Evolutionary conservation across 441 rosid genomes (phyloP).

Genomic region (Arabidopsis hybrid): DNA sequence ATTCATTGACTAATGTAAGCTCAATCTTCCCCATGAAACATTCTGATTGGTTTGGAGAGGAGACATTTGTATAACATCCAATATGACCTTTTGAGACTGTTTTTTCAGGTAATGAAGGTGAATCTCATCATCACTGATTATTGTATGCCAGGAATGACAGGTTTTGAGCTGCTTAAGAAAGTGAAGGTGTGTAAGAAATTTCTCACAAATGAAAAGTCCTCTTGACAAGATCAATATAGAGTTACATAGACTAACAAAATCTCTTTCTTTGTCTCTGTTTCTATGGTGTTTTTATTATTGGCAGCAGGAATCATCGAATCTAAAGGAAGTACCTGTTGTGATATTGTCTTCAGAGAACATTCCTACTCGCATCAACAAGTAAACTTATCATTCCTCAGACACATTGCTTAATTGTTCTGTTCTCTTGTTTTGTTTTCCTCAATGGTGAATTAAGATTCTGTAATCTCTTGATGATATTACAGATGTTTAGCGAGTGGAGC

Average conservation of each 20-base stretch:
- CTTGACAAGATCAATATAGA: neutral
- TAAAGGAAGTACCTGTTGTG: constrained; percentile 84
- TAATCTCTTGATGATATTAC: constrained; percentile 20
- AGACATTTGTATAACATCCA: too few relatives aligned
- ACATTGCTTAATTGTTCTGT: neutral
- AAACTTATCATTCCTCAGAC: constrained; percentile 29
- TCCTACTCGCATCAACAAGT: constrained; percentile 76
- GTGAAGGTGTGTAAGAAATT: constrained; percentile 57
- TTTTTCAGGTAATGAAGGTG: constrained; percentile 64
- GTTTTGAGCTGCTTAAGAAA: constrained; percentile 84
- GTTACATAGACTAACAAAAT: constrained; percentile 1
- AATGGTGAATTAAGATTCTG: neutral
- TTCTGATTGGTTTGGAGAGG: too few relatives aligned
- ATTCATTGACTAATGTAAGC: neutral
- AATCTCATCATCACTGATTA: constrained; percentile 85
- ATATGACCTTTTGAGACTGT: neutral
- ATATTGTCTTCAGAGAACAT: constrained; percentile 86
- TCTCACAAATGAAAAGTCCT: neutral
- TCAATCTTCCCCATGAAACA: too few relatives aligned
- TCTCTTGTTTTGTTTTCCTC: neutral
- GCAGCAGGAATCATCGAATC: constrained; percentile 69
- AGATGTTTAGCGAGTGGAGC: constrained; percentile 94
- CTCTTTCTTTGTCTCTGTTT: neutral
- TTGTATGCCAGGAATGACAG: constrained; percentile 96
- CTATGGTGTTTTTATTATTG: constrained; percentile 1